These are phyloP conservation scores for Candida nitratophila DNA, from an alignment of 805 yeast species.

Conservation along the genomic window DNA sequence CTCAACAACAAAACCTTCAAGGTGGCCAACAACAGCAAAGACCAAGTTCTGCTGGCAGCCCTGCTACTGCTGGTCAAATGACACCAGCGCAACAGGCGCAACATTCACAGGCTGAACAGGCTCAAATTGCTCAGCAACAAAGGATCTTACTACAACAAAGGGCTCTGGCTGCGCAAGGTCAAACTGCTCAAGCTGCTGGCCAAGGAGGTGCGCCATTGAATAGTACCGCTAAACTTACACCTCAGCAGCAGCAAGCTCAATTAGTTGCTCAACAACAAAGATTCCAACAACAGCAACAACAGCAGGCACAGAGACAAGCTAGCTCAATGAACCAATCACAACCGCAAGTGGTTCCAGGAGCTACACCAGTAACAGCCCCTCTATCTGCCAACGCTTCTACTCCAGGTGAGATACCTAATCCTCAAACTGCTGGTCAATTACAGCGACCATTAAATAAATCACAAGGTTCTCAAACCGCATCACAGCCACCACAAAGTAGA, in stretches of 20 bases:
- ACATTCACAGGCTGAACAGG: conserved; percentile 1
- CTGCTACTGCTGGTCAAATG: background rate
- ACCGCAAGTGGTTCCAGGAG: background rate
- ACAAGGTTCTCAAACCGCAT: conserved; percentile 1
- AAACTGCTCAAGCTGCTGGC: background rate
- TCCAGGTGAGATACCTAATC: conserved; percentile 1
- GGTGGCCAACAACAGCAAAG: conserved; percentile 3
- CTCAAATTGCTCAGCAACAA: conserved; percentile 2
- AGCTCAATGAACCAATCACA: conserved; percentile 2
- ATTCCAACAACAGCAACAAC: conserved; percentile 9
- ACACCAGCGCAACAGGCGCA: conserved; percentile 1
- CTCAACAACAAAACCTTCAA: conserved; percentile 11
- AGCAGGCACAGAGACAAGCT: conserved; percentile 8
- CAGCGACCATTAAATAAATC: conserved; percentile 1
- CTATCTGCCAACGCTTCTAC: conserved; percentile 5
- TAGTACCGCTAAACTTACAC: conserved; percentile 3
- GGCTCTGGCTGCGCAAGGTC: conserved; percentile 5
- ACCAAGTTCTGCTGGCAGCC: background rate
- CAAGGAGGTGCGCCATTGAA: too few species aligned
- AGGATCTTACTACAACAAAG: conserved; percentile 3
- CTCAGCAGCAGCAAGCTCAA: conserved; percentile 8
- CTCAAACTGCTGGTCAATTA: conserved; percentile 1
- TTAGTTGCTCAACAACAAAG: conserved; percentile 4
- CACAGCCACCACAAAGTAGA: conserved; percentile 1
- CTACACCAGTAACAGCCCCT: conserved; percentile 1